Evolutionary conservation across 345 rosid genomes (phyloP).

Genomic region (Linum tenue): DNA sequence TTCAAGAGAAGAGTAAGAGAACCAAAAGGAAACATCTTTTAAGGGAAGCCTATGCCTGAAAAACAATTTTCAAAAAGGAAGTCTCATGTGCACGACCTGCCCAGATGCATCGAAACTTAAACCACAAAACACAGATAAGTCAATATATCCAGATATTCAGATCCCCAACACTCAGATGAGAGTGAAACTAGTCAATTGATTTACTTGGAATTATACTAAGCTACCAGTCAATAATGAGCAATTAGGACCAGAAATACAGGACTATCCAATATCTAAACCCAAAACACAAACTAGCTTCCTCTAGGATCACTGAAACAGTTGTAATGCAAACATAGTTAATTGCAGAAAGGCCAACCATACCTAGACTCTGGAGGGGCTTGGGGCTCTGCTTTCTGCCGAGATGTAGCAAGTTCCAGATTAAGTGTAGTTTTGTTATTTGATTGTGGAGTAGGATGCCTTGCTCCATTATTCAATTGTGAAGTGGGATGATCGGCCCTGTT

Average conservation of each 20-base stretch:
- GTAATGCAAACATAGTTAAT: not conserved
- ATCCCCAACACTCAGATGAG: too few species aligned
- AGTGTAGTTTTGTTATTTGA: constrained; percentile 36
- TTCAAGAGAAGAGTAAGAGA: not conserved
- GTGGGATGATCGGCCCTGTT: constrained; percentile 20
- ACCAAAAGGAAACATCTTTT: not conserved
- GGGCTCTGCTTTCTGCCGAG: constrained; percentile 38
- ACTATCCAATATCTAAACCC: not conserved
- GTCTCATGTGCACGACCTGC: too few species aligned
- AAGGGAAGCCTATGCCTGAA: too few species aligned
- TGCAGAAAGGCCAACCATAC: constrained; percentile 25
- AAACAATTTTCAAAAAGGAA: too few species aligned
- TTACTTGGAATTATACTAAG: too few species aligned
- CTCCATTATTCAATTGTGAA: constrained; percentile 28
- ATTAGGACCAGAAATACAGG: not conserved
- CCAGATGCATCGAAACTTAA: too few species aligned
- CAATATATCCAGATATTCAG: too few species aligned
- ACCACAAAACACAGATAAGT: too few species aligned
- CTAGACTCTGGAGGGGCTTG: constrained; percentile 64
- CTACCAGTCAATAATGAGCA: not conserved
- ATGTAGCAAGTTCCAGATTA: constrained; percentile 48
- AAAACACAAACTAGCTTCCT: not conserved
- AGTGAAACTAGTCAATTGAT: too few species aligned
- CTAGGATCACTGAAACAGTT: not conserved
- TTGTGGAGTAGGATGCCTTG: constrained; percentile 28